Percentiles rank a stretch among this genome's conserved stretches.
phyloP scores from a whole-genome alignment of 2,329 filamentous ascomycete genomes.

The Alternaria infectoria region DNA sequence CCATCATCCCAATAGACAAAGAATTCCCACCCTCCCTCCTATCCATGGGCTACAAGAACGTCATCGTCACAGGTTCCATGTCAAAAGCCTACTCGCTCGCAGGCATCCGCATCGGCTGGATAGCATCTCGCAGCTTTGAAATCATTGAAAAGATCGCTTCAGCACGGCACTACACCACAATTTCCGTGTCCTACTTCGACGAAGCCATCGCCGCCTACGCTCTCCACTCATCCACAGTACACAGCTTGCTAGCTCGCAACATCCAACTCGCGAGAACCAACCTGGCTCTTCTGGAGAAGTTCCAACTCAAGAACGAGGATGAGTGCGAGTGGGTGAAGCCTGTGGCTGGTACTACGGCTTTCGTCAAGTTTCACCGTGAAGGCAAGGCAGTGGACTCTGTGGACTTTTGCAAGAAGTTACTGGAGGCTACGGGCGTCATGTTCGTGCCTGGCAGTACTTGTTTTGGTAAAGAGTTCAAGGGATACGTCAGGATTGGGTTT shows the following conservation, averaged over 20 bases:
- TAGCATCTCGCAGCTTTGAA: slow-evolving; percentile 68
- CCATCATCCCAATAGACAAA: slow-evolving; percentile 59
- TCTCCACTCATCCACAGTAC: slow-evolving; percentile 68
- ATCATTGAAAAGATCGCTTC: slow-evolving; percentile 69
- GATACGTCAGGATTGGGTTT: slow-evolving; percentile 80
- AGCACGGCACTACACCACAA: slow-evolving; percentile 82
- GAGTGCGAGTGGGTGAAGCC: slow-evolving; percentile 76
- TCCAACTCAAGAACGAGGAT: slow-evolving; percentile 68
- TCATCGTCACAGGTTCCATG: slow-evolving; percentile 78
- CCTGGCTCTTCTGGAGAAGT: slow-evolving; percentile 68
- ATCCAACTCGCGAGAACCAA: slow-evolving; percentile 72
- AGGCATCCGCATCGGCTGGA: slow-evolving; percentile 83
- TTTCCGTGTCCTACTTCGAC: slow-evolving; percentile 82
- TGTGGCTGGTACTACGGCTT: slow-evolving; percentile 78
- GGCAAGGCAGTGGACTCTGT: slow-evolving; percentile 72
- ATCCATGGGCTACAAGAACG: slow-evolving; percentile 73
- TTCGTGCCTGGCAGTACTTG: slow-evolving; percentile 75
- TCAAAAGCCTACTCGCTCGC: slow-evolving; percentile 86
- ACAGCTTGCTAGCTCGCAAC: slow-evolving; percentile 68
- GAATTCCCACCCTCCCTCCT: slow-evolving; percentile 71
- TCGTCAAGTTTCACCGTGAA: slow-evolving; percentile 71
- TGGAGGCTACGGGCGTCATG: slow-evolving; percentile 74
- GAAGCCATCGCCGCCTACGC: slow-evolving; percentile 80
- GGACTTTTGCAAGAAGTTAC: slow-evolving; percentile 72
- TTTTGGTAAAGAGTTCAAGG: slow-evolving; percentile 74